Conservation (phyloP, 371 early-diverging fungal species). For the Capillidium heterosporum region DNA sequence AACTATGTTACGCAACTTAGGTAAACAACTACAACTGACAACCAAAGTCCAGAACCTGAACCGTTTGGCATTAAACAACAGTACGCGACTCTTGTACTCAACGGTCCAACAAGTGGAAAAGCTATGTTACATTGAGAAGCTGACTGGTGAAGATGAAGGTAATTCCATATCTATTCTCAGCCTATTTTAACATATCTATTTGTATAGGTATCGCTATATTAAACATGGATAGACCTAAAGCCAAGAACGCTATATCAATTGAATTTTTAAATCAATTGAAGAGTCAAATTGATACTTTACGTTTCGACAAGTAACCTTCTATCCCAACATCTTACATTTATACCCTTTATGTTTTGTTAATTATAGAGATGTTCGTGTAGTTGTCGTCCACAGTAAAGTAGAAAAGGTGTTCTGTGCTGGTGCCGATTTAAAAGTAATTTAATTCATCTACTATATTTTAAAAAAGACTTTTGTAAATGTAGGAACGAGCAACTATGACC, state of each 20-base stretch:
- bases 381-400: constrained; percentile 64
- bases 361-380: neutral
- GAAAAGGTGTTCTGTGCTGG: constrained; percentile 88
- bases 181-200: neutral
- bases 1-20: too few relatives aligned
- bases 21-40: too few relatives aligned
- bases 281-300: constrained; percentile 36
- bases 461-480: neutral
- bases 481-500: constrained; percentile 80
- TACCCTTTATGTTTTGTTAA: neutral
- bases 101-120: constrained; percentile 5
- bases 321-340: neutral
- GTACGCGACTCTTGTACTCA: neutral
- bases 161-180: neutral
- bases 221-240: constrained; percentile 66
- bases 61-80: too few relatives aligned
- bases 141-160: constrained; percentile 32
- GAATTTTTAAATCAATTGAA: constrained; percentile 56
- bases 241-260: constrained; percentile 79
- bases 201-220: constrained; percentile 57
- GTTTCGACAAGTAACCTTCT: constrained; percentile 22
- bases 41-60: too few relatives aligned
- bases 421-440: constrained; percentile 76
- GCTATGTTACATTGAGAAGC: constrained; percentile 42
- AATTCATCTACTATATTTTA: neutral